phyloP scores from a whole-genome alignment of 192 early-diverging fungal species.

The Rhizophagus clarus region DNA sequence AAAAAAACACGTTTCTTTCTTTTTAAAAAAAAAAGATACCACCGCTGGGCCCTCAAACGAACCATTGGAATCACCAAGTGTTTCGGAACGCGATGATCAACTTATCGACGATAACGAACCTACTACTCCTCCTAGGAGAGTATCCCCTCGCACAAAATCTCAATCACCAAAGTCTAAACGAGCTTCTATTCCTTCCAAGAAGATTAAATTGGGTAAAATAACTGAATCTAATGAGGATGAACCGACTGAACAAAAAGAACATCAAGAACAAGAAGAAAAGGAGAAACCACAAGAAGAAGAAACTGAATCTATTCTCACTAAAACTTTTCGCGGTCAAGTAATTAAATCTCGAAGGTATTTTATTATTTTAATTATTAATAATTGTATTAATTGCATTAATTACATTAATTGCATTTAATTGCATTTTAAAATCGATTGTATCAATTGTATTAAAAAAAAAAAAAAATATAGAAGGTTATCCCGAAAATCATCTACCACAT shows the following conservation, averaged over 20 bases:
- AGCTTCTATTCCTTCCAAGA: neutral
- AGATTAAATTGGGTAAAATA: neutral
- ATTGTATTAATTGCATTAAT: no score
- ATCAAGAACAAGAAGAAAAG: neutral
- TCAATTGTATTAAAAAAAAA: no score
- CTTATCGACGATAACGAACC: neutral
- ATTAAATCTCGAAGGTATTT: conserved; percentile 1
- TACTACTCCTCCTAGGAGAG: neutral
- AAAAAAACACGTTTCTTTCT: neutral
- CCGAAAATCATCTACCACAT: no score
- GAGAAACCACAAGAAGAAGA: neutral
- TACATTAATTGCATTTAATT: no score
- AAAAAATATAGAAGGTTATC: no score
- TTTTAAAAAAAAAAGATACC: neutral
- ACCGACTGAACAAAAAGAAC: neutral
- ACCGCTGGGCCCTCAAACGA: neutral
- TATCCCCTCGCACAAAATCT: neutral
- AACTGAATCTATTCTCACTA: neutral
- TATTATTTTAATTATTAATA: no score
- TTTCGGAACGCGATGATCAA: neutral
- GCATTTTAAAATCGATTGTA: no score
- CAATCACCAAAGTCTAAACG: neutral
- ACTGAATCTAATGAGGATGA: neutral
- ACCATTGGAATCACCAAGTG: neutral
- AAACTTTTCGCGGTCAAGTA: conserved; percentile 10